A percentile compares a stretch with the other conserved stretches of the same genome.
These are phyloP conservation scores for Fusarium torulosum DNA, from an alignment of 2,329 filamentous ascomycete genomes.

Conservation along the genomic window DNA sequence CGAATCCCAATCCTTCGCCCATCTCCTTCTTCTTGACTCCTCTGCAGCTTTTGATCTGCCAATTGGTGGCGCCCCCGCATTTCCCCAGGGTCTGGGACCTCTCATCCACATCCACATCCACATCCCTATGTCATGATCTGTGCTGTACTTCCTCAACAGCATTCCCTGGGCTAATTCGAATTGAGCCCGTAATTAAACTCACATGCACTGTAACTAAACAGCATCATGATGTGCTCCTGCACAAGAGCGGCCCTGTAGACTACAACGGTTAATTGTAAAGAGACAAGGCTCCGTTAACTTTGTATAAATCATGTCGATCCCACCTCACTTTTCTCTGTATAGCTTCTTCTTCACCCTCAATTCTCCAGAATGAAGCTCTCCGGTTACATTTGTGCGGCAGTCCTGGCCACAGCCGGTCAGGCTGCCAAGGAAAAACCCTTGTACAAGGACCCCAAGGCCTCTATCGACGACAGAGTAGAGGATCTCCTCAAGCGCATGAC, in stretches of 20 bases:
- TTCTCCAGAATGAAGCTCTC: constrained; percentile 49
- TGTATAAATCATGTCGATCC: constrained; percentile 34
- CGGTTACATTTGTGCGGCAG: constrained; percentile 40
- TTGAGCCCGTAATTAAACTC: constrained; percentile 5
- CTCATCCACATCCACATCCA: constrained; percentile 29
- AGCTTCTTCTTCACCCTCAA: constrained; percentile 19
- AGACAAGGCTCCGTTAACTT: constrained; percentile 3
- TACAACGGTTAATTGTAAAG: constrained; percentile 41
- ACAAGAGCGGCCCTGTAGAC: constrained; percentile 6
- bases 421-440: constrained; percentile 54
- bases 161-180: not conserved
- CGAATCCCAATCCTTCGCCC: constrained; percentile 33
- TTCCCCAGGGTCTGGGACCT: constrained; percentile 31
- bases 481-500: constrained; percentile 81
- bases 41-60: constrained; percentile 3
- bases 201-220: constrained; percentile 12
- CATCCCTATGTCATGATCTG: constrained; percentile 31
- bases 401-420: constrained; percentile 42
- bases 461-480: constrained; percentile 72
- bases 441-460: constrained; percentile 73
- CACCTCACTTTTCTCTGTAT: not conserved
- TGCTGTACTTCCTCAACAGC: constrained; percentile 6
- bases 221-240: constrained; percentile 3
- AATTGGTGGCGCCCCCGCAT: constrained; percentile 39
- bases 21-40: constrained; percentile 22